phyloP scores from a whole-genome alignment of 1,139 yeast species.

The Yamadazyma jaroonii region DNA sequence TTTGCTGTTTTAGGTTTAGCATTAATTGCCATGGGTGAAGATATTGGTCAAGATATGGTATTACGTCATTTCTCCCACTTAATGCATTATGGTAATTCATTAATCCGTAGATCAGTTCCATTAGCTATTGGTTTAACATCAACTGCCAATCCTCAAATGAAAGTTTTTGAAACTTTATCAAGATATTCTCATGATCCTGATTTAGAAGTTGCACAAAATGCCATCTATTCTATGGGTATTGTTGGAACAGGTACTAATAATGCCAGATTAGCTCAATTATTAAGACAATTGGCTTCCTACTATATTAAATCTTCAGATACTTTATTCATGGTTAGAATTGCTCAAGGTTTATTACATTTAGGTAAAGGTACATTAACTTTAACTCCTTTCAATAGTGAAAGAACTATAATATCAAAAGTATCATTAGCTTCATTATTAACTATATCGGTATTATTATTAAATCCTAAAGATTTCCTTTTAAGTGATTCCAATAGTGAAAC shows the following conservation, averaged over 20 bases:
- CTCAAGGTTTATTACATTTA: constrained; percentile 91
- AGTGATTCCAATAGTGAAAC: constrained; percentile 51
- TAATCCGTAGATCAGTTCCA: constrained; percentile 93
- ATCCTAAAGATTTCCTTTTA: constrained; percentile 71
- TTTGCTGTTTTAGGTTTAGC: constrained; percentile 96
- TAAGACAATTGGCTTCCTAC: constrained; percentile 92
- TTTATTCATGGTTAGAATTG: constrained; percentile 86
- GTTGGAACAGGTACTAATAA: constrained; percentile 99
- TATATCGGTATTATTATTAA: constrained; percentile 77
- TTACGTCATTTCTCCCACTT: constrained; percentile 95
- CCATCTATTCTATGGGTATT: constrained; percentile 95
- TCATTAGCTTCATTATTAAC: constrained; percentile 89
- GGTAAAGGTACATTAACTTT: constrained; percentile 95
- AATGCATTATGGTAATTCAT: constrained; percentile 96
- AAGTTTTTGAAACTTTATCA: constrained; percentile 93
- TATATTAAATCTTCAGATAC: constrained; percentile 90
- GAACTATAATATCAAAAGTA: constrained; percentile 83
- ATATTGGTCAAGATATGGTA: constrained; percentile 96
- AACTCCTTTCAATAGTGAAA: constrained; percentile 86
- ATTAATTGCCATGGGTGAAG: constrained; percentile 95
- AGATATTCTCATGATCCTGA: constrained; percentile 96
- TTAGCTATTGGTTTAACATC: constrained; percentile 96
- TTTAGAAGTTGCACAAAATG: constrained; percentile 89
- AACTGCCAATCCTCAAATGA: constrained; percentile 94
- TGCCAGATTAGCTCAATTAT: constrained; percentile 93